Evolutionary conservation across 345 rosid genomes (phyloP), one percentile per base, ranked within the genome.

Genomic region (Lumnitzera littorea): DNA sequence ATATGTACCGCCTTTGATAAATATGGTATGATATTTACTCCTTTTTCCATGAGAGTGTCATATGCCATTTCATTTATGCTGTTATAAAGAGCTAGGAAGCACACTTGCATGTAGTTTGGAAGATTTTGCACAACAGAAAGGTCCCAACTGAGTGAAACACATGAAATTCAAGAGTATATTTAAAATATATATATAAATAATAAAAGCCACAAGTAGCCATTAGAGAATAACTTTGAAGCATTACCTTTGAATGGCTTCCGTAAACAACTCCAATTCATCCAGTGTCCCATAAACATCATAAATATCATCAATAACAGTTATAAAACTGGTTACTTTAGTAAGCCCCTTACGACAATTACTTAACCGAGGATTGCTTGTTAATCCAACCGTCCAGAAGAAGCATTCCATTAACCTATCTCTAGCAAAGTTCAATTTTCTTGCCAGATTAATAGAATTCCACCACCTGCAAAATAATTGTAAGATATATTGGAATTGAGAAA

Each of bases 401-500:
- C 84, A 74, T 55, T 82, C 82, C 81, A 75, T 53, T 20, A 77
- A 62, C 43, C 84, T 71, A 55, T 80, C 81, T 67, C 84, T 66
- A 8, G 81, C 71, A 53, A 82, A 82, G 17, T 53, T 57, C 67
- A 75, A n/a, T 53, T 65, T 73, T 41, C 36, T 71, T 4, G 62
- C 62, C 13, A 80, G 60, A 27, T 64, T 68, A 46, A 70, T 53
- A 23, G 41, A 53, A 9, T 50, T 62, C 89, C 82, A 76, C 84
- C 86, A 77, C 67, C 82, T 76, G 53, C 43, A 48, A 15, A 15
- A 46, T 20, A 29, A 57, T 4, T 23, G 11, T 24, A 15, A 20
- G 20, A n/a, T 8, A 8, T 16, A 11, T 12, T 11, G 12, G 1
- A 5, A 20, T 55, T n/a, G 55, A 14, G 12, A 5, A 13, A 46